Percentiles rank a stretch among this genome's conserved stretches.
phyloP scores from a whole-genome alignment of 2,329 filamentous ascomycete species.

The Penicillium sp. region DNA sequence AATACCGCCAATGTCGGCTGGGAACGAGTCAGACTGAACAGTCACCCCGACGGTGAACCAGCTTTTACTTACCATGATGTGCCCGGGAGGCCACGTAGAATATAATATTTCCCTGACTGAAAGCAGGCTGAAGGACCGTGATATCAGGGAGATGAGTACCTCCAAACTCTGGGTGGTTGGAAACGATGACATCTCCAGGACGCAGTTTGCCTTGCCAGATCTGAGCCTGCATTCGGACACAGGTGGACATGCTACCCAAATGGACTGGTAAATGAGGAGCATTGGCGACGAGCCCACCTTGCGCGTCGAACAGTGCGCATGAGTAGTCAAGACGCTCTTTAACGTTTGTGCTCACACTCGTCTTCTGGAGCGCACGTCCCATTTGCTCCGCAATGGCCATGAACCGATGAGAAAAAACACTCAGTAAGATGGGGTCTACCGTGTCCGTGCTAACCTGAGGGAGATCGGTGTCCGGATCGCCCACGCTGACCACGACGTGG shows the following conservation, averaged over 20 bases:
- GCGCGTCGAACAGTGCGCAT: slow-evolving; percentile 72
- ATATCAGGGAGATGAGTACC: slow-evolving; percentile 79
- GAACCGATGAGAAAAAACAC: slow-evolving; percentile 77
- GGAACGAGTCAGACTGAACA: neutral
- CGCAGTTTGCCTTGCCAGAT: slow-evolving; percentile 72
- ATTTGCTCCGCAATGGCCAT: slow-evolving; percentile 87
- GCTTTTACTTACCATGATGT: slow-evolving; percentile 58
- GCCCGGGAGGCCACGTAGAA: slow-evolving; percentile 76
- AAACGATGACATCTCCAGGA: slow-evolving; percentile 72
- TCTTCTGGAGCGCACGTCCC: slow-evolving; percentile 72
- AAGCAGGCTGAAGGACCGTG: slow-evolving; percentile 73
- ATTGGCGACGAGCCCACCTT: slow-evolving; percentile 65
- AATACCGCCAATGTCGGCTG: slow-evolving; percentile 67
- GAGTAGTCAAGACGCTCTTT: slow-evolving; percentile 83
- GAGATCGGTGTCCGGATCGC: slow-evolving; percentile 27
- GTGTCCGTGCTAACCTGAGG: slow-evolving; percentile 46
- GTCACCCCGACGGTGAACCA: too few relatives aligned
- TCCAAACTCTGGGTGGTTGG: slow-evolving; percentile 80
- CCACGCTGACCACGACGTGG: slow-evolving; percentile 40
- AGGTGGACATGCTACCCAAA: slow-evolving; percentile 76
- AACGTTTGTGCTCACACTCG: slow-evolving; percentile 68
- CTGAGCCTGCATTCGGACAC: slow-evolving; percentile 70
- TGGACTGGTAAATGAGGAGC: slow-evolving; percentile 77
- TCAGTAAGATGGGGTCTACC: slow-evolving; percentile 73
- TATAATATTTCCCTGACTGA: slow-evolving; percentile 70